A percentile compares a stretch with the other conserved stretches of the same genome.
Conservation (phyloP, 2,329 filamentous ascomycete species). For the Fusarium armeniacum region DNA sequence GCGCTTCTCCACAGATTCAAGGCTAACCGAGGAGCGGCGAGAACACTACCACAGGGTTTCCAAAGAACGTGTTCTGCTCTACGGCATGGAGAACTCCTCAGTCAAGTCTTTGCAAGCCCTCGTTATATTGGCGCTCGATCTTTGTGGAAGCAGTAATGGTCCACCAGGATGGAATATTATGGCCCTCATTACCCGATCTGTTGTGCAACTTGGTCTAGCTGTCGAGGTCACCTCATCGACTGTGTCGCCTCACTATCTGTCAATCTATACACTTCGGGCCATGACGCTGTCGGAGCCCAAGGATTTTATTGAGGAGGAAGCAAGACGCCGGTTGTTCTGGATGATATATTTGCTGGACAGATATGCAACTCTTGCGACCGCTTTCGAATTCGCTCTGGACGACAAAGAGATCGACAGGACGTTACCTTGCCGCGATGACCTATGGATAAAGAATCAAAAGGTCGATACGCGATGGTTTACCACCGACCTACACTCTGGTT, state of each 20-base stretch:
- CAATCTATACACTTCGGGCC: constrained; percentile 89
- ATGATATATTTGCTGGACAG: constrained; percentile 92
- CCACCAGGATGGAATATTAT: constrained; percentile 94
- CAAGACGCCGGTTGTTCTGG: constrained; percentile 88
- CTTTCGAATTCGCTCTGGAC: constrained; percentile 90
- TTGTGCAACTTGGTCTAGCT: constrained; percentile 87
- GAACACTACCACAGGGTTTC: constrained; percentile 83
- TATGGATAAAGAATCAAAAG: constrained; percentile 85
- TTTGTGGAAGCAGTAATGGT: constrained; percentile 88
- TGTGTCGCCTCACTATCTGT: constrained; percentile 82
- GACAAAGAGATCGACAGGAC: constrained; percentile 91
- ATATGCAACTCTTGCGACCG: constrained; percentile 90
- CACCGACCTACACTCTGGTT: constrained; percentile 60
- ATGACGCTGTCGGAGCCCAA: constrained; percentile 86
- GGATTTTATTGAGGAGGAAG: constrained; percentile 92
- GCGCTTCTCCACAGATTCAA: constrained; percentile 82
- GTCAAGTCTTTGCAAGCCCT: constrained; percentile 89
- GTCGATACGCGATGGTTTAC: constrained; percentile 89
- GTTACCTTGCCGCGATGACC: constrained; percentile 87
- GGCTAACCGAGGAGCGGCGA: constrained; percentile 79
- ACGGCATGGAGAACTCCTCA: constrained; percentile 90
- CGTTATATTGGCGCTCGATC: constrained; percentile 86
- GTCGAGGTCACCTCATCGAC: constrained; percentile 86
- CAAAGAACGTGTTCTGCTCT: constrained; percentile 88
- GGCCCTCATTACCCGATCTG: constrained; percentile 87